Percentiles rank a stretch among this genome's conserved stretches.
Evolutionary conservation across 306 rosid species (phyloP).

Genomic region (Lathyrus oleraceus): DNA sequence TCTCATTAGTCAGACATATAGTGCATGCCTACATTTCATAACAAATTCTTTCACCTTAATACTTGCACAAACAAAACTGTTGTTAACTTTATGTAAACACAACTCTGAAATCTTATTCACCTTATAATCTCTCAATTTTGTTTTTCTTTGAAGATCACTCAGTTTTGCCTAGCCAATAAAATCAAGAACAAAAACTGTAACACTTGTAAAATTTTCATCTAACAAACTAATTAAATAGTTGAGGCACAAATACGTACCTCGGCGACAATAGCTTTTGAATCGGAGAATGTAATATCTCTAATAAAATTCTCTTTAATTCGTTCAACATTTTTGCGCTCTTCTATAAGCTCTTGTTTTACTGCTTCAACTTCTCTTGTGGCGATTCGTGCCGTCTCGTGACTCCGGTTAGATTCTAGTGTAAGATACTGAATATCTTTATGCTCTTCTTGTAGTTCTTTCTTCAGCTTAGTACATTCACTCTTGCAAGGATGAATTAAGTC

Average conservation of each 20-base stretch:
- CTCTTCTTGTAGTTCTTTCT: no score
- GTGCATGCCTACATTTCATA: conserved; percentile 37
- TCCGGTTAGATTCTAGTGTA: no score
- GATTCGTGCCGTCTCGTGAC: no score
- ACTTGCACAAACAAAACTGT: no score
- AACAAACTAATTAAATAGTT: neutral
- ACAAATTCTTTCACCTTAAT: neutral
- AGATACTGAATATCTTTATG: no score
- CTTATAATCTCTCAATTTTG: conserved; percentile 34
- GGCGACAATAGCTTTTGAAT: conserved; percentile 43
- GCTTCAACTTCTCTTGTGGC: conserved; percentile 31
- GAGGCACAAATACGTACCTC: conserved; percentile 33
- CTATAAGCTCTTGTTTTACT: conserved; percentile 25
- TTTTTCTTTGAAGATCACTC: conserved; percentile 38
- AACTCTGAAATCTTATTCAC: conserved; percentile 11
- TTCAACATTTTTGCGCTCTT: conserved; percentile 4
- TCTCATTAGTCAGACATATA: conserved; percentile 34
- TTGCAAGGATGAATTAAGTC: no score
- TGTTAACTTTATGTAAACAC: no score
- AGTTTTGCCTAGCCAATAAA: conserved; percentile 34
- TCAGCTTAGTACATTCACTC: no score
- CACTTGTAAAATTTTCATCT: neutral
- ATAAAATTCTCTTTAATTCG: conserved; percentile 24
- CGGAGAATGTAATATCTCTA: conserved; percentile 22
- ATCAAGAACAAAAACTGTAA: neutral